Evolutionary conservation across 225 moss, liverwort and hornwort species (phyloP).

Genomic region (Pseudoscleropodium purum): DNA sequence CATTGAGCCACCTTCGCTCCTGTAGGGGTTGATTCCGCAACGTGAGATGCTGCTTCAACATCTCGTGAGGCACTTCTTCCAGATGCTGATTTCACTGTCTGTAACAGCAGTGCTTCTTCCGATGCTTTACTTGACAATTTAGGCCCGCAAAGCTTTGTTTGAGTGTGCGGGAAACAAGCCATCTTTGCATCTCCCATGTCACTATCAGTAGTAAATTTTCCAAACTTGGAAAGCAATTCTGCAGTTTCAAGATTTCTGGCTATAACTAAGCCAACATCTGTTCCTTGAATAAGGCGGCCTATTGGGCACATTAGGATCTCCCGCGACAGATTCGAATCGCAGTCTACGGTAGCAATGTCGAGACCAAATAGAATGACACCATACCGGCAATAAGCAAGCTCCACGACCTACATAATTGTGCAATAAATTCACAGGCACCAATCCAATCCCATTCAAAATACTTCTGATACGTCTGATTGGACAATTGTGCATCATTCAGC

Average conservation of each 20-base stretch:
- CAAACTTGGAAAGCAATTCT: slow-evolving; percentile 35
- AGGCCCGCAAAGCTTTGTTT: background rate
- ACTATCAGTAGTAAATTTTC: background rate
- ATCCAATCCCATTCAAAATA: background rate
- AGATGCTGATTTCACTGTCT: slow-evolving; percentile 6
- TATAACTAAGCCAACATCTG: slow-evolving; percentile 43
- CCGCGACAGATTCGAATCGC: slow-evolving; percentile 4
- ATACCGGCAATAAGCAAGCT: slow-evolving; percentile 34
- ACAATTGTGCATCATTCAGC: background rate
- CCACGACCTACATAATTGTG: slow-evolving; percentile 22
- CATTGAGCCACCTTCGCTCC: background rate
- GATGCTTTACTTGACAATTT: background rate
- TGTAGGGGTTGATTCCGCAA: background rate
- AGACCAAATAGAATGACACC: slow-evolving; percentile 41
- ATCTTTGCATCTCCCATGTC: background rate
- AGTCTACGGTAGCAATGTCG: slow-evolving; percentile 8
- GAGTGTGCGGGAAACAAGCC: background rate
- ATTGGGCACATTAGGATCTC: slow-evolving; percentile 33
- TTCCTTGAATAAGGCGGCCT: slow-evolving; percentile 19
- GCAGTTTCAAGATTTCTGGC: slow-evolving; percentile 43
- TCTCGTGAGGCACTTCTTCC: background rate
- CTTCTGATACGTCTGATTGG: background rate
- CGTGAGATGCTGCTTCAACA: slow-evolving; percentile 11
- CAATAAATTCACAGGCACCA: background rate
- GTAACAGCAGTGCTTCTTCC: slow-evolving; percentile 18